Evolutionary conservation across 139 green algal species (phyloP).

Genomic region (Chlorella sp.): DNA sequence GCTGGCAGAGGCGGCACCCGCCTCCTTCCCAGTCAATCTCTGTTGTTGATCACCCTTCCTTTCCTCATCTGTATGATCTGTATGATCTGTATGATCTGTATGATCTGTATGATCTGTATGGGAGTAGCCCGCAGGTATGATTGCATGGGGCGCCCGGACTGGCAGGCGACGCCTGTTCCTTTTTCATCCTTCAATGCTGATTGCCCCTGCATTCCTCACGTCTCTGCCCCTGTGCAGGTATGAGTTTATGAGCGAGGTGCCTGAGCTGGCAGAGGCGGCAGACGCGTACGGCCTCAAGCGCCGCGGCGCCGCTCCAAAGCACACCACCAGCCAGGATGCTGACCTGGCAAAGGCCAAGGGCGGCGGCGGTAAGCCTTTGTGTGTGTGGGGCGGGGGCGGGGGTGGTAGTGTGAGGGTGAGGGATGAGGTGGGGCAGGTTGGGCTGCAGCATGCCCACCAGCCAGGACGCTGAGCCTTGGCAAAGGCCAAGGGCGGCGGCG

Average conservation of each 20-base stretch:
- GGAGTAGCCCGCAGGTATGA: no score
- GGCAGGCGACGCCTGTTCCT: no score
- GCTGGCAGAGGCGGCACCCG: no score
- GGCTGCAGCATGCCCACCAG: neutral
- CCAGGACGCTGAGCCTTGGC: neutral
- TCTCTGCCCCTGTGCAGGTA: constrained; percentile 50
- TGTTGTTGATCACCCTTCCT: no score
- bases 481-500: neutral
- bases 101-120: no score
- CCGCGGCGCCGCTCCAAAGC: constrained; percentile 37
- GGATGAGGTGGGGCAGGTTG: neutral
- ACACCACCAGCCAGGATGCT: constrained; percentile 27
- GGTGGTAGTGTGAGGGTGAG: neutral
- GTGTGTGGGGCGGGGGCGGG: neutral
- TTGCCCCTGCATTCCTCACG: neutral
- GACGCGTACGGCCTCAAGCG: constrained; percentile 51
- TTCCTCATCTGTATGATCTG: no score
- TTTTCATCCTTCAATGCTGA: no score
- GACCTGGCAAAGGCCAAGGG: constrained; percentile 43
- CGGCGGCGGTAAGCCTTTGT: constrained; percentile 16
- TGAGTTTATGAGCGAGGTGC: constrained; percentile 58
- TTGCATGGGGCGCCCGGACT: no score
- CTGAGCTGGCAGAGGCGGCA: constrained; percentile 54
- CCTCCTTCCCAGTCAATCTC: no score
- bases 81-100: no score